Base-by-base conservation (phyloP, 2,329 filamentous ascomycete genomes). In the Elsinoe ampelina region DNA sequence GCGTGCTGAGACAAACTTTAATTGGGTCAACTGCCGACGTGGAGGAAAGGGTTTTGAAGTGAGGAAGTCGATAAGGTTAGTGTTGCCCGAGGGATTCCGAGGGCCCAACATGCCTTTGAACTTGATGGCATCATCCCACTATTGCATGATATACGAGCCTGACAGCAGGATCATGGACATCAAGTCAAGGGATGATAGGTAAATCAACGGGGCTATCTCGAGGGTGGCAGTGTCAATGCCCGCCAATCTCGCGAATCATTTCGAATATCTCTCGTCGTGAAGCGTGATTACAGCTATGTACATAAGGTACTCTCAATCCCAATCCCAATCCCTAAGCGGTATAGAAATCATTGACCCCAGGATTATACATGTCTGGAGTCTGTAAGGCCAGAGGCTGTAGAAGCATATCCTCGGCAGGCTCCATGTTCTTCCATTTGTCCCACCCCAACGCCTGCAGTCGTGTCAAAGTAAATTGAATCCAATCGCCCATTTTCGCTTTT, bases 401-500 rank as follows among this genome's bases (percentile, higher is more conserved):
- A 8, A 52, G 19, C 32, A 52, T 19, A n/a, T 52, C 19, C 17
- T 52, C 48, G 2, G 48, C 15, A 32, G 48, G 48, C 22, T 52
- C 48, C 20, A 26, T 17, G 34, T 15, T 39, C 34, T 52, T 52
- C 48, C 48, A 52, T 34, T 52, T 52, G 17, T 52, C 48, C 48
- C 48, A 52, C 20, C 48, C 48, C n/a, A 52, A 26, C 32, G 48
- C 32, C 19, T 52, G 48, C 6, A 52, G n/a, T 19, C 35, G 36
- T 12, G 48, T 52, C 34, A 52, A 26, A 38, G 48, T 20, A 38
- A 38, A 39, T 35, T 52, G 48, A 12, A 52, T 39, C 48, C 48
- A 52, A 15, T 52, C 48, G 19, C 48, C 48, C 48, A 52, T 52
- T 17, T 52, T 52, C 19, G 48, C 48, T 34, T 52, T 52, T 34